phyloP scores from a whole-genome alignment of 2,329 filamentous ascomycete species.

The Talaromyces sp. region DNA sequence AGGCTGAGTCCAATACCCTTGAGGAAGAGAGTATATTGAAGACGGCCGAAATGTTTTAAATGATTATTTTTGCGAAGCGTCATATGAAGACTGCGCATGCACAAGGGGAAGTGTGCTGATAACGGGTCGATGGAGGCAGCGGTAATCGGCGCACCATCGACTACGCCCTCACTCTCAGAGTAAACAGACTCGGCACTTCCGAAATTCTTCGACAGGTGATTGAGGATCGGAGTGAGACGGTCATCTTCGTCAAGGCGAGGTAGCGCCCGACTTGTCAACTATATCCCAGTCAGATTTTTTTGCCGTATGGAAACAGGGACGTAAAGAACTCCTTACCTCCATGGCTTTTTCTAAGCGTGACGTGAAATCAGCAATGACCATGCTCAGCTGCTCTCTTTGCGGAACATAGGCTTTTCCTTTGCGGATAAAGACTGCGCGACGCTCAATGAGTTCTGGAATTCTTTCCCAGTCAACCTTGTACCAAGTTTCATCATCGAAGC shows the following conservation, averaged over 20 bases:
- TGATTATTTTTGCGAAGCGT: conserved; percentile 82
- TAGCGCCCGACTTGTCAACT: conserved; percentile 84
- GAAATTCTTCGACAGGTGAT: conserved; percentile 92
- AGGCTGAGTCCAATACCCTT: conserved; percentile 89
- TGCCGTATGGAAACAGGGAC: not conserved
- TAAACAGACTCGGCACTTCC: conserved; percentile 84
- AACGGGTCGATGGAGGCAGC: conserved; percentile 75
- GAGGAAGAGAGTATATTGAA: conserved; percentile 94
- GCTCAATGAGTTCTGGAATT: conserved; percentile 84
- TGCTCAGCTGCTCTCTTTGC: conserved; percentile 74
- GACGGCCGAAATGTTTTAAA: conserved; percentile 84
- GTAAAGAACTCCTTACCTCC: conserved; percentile 52
- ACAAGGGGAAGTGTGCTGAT: conserved; percentile 77
- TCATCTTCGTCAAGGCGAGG: conserved; percentile 95
- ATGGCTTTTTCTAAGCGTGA: conserved; percentile 72
- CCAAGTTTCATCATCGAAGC: conserved; percentile 73
- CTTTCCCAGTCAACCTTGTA: conserved; percentile 96
- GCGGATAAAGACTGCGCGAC: conserved; percentile 67
- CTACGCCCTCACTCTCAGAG: conserved; percentile 56
- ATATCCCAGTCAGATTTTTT: not conserved
- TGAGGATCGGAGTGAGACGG: conserved; percentile 68
- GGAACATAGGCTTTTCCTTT: conserved; percentile 89
- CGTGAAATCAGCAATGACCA: conserved; percentile 85
- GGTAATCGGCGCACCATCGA: conserved; percentile 67
- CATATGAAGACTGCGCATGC: conserved; percentile 88